Evolutionary conservation across 1,139 yeast species (phyloP), one percentile per base, ranked within the genome.

Genomic region (Yamadazyma aaseri): DNA sequence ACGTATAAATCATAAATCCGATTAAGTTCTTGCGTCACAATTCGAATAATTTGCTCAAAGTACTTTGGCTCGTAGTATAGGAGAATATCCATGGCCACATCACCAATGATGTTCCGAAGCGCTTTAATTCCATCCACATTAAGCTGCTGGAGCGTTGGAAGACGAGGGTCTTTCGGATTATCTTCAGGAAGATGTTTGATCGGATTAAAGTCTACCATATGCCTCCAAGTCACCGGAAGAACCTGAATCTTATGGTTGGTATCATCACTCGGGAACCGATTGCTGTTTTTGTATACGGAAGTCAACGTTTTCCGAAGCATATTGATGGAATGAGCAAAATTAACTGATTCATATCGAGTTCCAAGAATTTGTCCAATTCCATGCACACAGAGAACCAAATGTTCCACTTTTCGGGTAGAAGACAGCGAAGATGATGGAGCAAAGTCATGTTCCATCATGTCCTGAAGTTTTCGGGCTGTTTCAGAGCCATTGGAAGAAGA

Each of bases 311-410:
- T 72, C 35, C 97, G 66, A 42, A 89, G 58, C 18, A 76, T 71
- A 49, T 85, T 86, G 35, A 89, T 78, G 17, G 92, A 87, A 55
- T 89, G 96, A 4, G 92, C 81, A 60, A 92, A 92, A 52, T 87
- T 87, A 31, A 89, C 80, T 23, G 86, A 79, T 42, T 89, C 89
- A 46, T 84, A 83, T 47, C 79, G 79, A 35, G 79, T 76, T 3
- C 96, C 94, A 39, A 92, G 66, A 26, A 83, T 79, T 56, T 92
- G 98, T 1, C 97, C 97, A 43, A 92, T 86, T 0, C 98, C 97
- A 57, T 92, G 98, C 29, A 90, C 74, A 45, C 95, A 92, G 12
- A 92, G 65, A 2, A 90, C 76, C 36, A 92, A 60, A 58, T 92
- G 97, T 33, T 86, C 89, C 12, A 89, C 71, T 20, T 76, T 67